Conservation (phyloP, 352 stramenopile genomes). For the Nothophytophthora sp. region DNA sequence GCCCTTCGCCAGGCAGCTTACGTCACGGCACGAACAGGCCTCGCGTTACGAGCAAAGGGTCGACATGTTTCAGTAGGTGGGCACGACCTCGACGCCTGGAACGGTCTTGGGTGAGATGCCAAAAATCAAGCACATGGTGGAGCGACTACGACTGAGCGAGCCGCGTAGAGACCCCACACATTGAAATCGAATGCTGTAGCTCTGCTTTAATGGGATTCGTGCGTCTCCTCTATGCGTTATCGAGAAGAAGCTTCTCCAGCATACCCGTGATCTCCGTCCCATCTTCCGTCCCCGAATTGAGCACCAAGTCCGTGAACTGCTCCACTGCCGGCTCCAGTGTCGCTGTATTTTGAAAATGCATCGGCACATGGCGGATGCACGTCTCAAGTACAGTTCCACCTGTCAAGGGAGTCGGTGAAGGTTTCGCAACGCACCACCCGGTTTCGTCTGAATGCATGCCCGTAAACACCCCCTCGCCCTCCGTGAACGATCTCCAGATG, state of each 20-base stretch:
- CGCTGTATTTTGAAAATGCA: conserved; percentile 9
- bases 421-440: conserved; percentile 9
- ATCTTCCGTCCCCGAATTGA: conserved; percentile 14
- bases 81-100: too few species aligned
- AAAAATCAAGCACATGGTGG: too few species aligned
- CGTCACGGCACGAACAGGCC: too few species aligned
- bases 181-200: too few species aligned
- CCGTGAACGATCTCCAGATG: conserved; percentile 18
- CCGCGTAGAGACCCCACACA: too few species aligned
- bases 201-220: too few species aligned
- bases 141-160: too few species aligned
- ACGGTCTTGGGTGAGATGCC: too few species aligned
- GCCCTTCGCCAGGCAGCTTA: too few species aligned
- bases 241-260: conserved; percentile 8
- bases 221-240: conserved; percentile 7
- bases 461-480: conserved; percentile 17
- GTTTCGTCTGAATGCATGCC: conserved; percentile 21
- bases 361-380: conserved; percentile 11
- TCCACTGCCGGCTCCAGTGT: neutral
- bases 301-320: conserved; percentile 7
- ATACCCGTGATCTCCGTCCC: neutral
- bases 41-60: too few species aligned
- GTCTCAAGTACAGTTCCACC: conserved; percentile 8
- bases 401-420: neutral
- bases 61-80: too few species aligned